A percentile compares a stretch with the other conserved stretches of the same genome.
Evolutionary conservation across 495 filamentous ascomycete genomes (phyloP).

Genomic region (Penicillium nucicola): DNA sequence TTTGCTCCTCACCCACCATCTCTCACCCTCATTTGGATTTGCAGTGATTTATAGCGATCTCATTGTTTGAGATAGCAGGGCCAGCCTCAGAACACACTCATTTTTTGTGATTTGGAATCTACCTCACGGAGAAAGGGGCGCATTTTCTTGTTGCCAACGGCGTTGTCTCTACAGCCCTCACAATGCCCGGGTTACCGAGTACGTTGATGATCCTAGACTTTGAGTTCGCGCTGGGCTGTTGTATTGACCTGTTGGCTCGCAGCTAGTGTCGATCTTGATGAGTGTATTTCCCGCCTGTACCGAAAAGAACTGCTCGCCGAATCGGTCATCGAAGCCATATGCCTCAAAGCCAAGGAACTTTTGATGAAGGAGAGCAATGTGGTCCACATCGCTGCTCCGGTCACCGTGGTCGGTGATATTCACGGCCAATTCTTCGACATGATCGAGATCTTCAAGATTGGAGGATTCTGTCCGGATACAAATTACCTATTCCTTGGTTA

Average conservation of each 20-base stretch:
- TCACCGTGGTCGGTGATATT: slow-evolving; percentile 98
- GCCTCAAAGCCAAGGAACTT: slow-evolving; percentile 96
- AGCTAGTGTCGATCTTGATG: slow-evolving; percentile 97
- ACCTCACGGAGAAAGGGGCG: neutral
- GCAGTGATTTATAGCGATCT: too few species aligned
- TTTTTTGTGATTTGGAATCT: neutral
- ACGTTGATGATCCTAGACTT: slow-evolving; percentile 27
- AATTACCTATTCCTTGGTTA: slow-evolving; percentile 96
- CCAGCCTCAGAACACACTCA: neutral
- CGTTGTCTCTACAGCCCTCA: slow-evolving; percentile 6
- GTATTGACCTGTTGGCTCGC: slow-evolving; percentile 1
- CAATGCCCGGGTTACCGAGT: slow-evolving; percentile 90
- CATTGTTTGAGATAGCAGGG: neutral
- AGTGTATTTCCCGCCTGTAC: slow-evolving; percentile 94
- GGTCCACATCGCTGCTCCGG: slow-evolving; percentile 90
- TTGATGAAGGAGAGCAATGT: slow-evolving; percentile 99
- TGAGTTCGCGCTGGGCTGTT: neutral
- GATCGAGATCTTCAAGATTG: slow-evolving; percentile 98
- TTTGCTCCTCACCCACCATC: neutral
- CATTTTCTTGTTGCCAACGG: neutral
- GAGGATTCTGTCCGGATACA: slow-evolving; percentile 92
- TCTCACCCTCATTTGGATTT: neutral
- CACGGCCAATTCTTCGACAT: slow-evolving; percentile 98
- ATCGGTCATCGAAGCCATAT: slow-evolving; percentile 98
- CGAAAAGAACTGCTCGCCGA: slow-evolving; percentile 95